Base-by-base conservation (phyloP, 768 basidiomycete species). In the Agrocybe chaxingu region DNA sequence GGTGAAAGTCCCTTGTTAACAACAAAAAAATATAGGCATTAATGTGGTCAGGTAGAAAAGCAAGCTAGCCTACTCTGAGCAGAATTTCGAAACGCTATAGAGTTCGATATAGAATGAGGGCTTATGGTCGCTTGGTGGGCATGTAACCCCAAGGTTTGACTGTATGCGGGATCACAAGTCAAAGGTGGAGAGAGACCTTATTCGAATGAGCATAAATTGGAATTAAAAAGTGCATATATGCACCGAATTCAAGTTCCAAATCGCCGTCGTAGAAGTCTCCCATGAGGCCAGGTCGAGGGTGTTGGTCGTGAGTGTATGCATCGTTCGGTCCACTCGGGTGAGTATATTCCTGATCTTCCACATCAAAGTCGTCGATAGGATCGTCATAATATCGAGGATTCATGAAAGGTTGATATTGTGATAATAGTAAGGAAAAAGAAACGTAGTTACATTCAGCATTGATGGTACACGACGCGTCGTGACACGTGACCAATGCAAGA, bases 221-320 rank as follows among this genome's bases (percentile, higher is more conserved):
- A 42, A 33, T n/a, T 51, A 13, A 18, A 33, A 40, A 16, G 56
- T 63, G 69, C 72, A 72, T 69, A 69, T 64, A 73, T 55, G 51
- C 56, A 71, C 71, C 62, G 52, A 65, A 66, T 36, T 66, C 69
- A 53, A 53, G 18, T 12, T 69, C 70, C 1, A 56, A 39, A 29
- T 63, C 63, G 44, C 62, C 59, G 36, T 53, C 51, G 36, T 55
- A 48, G 39, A 57, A 57, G 35, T 61, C 59, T 8, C 7, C 13
- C 31, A n/a, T 35, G 39, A 11, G 13, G 5, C 5, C 24, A 24
- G 24, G 24, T 24, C 24, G 24, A 24, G 24, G 24, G 24, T 24
- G 5, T 24, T 24, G 24, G 24, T 24, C 24, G 18, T 34, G 37
- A 32, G 18, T 19, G 30, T 24, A 48, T 8, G 16, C 37, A 42